These are phyloP conservation scores for Amoeboradix gromovi DNA, from an alignment of 371 early-diverging fungal species.

Conservation along the genomic window DNA sequence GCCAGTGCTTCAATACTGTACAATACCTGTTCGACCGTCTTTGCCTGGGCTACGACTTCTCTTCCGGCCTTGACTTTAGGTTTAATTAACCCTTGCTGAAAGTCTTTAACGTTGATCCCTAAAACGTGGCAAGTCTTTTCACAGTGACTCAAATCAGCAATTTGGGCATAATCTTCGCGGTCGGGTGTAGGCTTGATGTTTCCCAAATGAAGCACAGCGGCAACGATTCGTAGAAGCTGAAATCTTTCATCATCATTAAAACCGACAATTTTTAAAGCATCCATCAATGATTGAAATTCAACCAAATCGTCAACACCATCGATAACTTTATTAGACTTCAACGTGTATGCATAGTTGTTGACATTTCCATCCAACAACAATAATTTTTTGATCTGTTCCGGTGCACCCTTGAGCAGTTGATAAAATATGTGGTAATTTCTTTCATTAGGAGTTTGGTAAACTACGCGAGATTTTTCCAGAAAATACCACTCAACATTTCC, in stretches of 20 bases:
- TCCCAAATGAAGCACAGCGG: slow-evolving; percentile 83
- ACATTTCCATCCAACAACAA: slow-evolving; percentile 34
- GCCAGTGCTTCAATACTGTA: slow-evolving; percentile 79
- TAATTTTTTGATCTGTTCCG: slow-evolving; percentile 21
- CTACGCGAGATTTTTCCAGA: slow-evolving; percentile 90
- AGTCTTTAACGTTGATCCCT: slow-evolving; percentile 55
- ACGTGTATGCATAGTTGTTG: slow-evolving; percentile 49
- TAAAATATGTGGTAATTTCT: slow-evolving; percentile 97
- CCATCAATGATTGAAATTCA: slow-evolving; percentile 44
- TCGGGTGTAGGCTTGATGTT: slow-evolving; percentile 50
- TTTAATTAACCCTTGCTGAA: slow-evolving; percentile 52
- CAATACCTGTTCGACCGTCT: slow-evolving; percentile 54
- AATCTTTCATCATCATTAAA: slow-evolving; percentile 40
- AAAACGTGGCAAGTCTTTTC: slow-evolving; percentile 83
- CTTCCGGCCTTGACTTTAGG: slow-evolving; percentile 84
- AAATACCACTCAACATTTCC: slow-evolving; percentile 94
- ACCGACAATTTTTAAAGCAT: slow-evolving; percentile 55
- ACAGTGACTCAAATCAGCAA: slow-evolving; percentile 40
- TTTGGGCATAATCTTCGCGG: slow-evolving; percentile 53
- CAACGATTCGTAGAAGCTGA: slow-evolving; percentile 52
- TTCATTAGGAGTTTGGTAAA: slow-evolving; percentile 62
- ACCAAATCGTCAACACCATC: slow-evolving; percentile 70
- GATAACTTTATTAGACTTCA: slow-evolving; percentile 49
- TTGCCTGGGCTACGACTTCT: slow-evolving; percentile 76
- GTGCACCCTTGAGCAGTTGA: slow-evolving; percentile 64